Conservation (phyloP, 2,329 filamentous ascomycete genomes). For the Exophiala phaeomuriformis region DNA sequence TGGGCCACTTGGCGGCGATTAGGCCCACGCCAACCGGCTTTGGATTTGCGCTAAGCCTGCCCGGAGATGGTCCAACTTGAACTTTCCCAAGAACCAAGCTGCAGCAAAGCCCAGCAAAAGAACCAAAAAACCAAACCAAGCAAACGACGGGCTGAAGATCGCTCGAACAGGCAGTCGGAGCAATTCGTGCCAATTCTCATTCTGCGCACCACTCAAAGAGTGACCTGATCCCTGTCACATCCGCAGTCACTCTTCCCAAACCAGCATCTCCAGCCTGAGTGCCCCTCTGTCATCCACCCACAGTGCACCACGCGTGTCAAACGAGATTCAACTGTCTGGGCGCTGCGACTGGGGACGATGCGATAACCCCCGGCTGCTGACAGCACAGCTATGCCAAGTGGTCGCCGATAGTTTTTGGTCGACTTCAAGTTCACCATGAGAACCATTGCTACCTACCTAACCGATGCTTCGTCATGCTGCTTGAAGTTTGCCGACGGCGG, state of each 20-base stretch:
- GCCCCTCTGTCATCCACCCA: neutral
- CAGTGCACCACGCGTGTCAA: neutral
- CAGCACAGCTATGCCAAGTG: too few species aligned
- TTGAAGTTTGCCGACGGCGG: too few species aligned
- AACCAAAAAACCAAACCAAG: neutral
- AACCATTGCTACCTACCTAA: neutral
- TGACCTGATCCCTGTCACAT: constrained; percentile 1
- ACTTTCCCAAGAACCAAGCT: neutral
- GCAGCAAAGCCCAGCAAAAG: constrained; percentile 1
- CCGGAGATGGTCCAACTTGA: too few species aligned
- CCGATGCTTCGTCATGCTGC: neutral
- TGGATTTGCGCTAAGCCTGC: too few species aligned
- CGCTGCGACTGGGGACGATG: neutral
- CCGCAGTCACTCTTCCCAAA: constrained; percentile 13
- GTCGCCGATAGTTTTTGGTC: neutral
- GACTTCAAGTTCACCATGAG: neutral
- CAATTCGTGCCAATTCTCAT: neutral
- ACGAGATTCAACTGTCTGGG: neutral
- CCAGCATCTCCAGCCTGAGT: constrained; percentile 22
- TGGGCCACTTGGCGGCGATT: neutral
- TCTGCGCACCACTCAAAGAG: neutral
- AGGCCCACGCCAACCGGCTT: too few species aligned
- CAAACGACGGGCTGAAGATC: neutral
- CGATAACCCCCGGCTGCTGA: neutral
- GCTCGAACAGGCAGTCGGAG: constrained; percentile 8